Conservation (phyloP, 1,284 basidiomycete genomes). For the Phylloporus sp. region DNA sequence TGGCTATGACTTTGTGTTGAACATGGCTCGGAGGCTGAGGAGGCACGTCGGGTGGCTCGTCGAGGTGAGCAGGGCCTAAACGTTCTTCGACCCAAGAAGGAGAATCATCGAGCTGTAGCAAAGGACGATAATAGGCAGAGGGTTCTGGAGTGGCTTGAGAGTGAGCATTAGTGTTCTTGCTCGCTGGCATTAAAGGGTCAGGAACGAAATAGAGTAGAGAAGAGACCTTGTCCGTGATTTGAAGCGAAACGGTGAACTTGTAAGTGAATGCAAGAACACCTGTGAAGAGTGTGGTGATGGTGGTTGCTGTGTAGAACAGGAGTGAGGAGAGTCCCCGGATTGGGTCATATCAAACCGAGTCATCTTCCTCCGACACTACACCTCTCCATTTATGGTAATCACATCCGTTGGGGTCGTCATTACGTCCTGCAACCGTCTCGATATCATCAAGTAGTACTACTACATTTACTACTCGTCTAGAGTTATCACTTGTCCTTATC, state of each 20-base stretch:
- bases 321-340: constrained; percentile 19
- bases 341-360: constrained; percentile 23
- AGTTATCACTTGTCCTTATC: no score
- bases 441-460: no score
- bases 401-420: constrained; percentile 3
- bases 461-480: no score
- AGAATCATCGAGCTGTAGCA: constrained; percentile 37
- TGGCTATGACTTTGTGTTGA: constrained; percentile 10
- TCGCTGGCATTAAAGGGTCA: constrained; percentile 37
- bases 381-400: constrained; percentile 22
- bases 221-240: constrained; percentile 21
- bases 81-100: constrained; percentile 24
- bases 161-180: constrained; percentile 28
- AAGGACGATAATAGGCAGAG: constrained; percentile 28
- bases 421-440: neutral
- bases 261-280: constrained; percentile 40
- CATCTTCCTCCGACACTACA: constrained; percentile 11
- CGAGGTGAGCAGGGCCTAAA: constrained; percentile 7
- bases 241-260: constrained; percentile 26
- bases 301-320: constrained; percentile 34
- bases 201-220: constrained; percentile 16
- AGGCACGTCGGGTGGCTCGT: constrained; percentile 15
- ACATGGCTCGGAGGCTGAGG: constrained; percentile 14
- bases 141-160: constrained; percentile 24
- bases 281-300: constrained; percentile 7